Evolutionary conservation across 495 filamentous ascomycete species (phyloP).

Genomic region (Neurospora terricola): DNA sequence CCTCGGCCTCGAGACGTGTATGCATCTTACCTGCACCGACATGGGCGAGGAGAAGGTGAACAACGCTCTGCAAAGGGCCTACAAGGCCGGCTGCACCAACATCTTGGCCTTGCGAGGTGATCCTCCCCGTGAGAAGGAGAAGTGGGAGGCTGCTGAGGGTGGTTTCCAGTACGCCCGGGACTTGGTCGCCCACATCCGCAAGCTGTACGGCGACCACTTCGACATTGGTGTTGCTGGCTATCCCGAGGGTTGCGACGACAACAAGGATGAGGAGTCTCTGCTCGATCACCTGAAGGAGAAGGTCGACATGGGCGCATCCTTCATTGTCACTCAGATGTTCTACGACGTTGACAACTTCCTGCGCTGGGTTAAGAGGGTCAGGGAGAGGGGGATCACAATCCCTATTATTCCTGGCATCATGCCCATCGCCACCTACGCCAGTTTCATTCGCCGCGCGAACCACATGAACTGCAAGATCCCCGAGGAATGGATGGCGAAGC

Average conservation of each 20-base stretch:
- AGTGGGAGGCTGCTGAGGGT: conserved; percentile 77
- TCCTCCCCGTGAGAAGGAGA: conserved; percentile 87
- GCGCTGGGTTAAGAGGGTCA: conserved; percentile 75
- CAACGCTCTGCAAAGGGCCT: conserved; percentile 75
- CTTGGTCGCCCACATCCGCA: conserved; percentile 83
- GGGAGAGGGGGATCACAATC: conserved; percentile 72
- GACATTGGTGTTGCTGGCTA: conserved; percentile 98
- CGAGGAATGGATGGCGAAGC: conserved; percentile 61
- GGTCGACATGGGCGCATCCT: conserved; percentile 85
- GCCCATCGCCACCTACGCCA: conserved; percentile 92
- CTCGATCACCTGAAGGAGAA: conserved; percentile 96
- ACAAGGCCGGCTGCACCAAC: conserved; percentile 94
- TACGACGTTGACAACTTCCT: conserved; percentile 96
- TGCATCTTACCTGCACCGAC: conserved; percentile 98
- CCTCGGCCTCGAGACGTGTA: conserved; percentile 94
- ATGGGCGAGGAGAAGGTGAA: conserved; percentile 91
- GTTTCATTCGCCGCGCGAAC: conserved; percentile 78
- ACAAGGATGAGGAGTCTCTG: conserved; percentile 70
- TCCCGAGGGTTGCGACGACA: conserved; percentile 91
- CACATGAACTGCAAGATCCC: conserved; percentile 83
- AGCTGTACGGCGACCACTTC: conserved; percentile 88
- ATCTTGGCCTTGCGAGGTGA: conserved; percentile 93
- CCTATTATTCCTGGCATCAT: conserved; percentile 98
- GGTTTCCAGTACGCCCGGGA: conserved; percentile 91
- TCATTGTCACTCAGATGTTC: conserved; percentile 98